A percentile compares a stretch with the other conserved stretches of the same genome.
phyloP scores from a whole-genome alignment of 2,329 filamentous ascomycete species.

The Exophiala sideris region DNA sequence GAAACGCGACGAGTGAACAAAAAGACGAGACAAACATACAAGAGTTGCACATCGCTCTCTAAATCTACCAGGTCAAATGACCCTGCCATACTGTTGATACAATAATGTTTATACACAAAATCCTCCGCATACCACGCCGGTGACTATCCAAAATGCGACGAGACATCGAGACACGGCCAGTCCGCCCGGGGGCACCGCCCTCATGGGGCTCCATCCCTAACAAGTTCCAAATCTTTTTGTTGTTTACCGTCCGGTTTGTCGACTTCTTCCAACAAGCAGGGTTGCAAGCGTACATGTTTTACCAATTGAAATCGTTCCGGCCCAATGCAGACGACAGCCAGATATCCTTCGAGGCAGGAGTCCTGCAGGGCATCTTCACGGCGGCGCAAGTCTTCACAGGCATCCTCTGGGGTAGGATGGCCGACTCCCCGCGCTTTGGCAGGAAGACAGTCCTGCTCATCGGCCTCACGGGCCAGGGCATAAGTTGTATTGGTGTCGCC shows the following conservation, averaged over 20 bases:
- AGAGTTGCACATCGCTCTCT: no score
- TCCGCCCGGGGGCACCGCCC: constrained; percentile 36
- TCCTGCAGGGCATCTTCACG: constrained; percentile 70
- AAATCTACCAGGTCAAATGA: background rate
- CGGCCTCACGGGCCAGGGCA: constrained; percentile 65
- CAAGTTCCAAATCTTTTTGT: constrained; percentile 67
- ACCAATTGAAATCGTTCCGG: constrained; percentile 70
- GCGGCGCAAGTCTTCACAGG: constrained; percentile 71
- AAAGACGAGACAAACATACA: background rate
- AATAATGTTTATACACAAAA: background rate
- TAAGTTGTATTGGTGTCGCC: constrained; percentile 66
- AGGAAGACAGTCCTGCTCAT: constrained; percentile 75
- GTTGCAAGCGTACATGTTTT: constrained; percentile 71
- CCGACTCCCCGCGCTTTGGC: constrained; percentile 44
- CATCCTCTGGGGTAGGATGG: constrained; percentile 68
- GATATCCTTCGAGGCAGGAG: constrained; percentile 67
- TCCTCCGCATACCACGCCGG: constrained; percentile 1
- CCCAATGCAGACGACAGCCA: constrained; percentile 47
- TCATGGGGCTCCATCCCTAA: constrained; percentile 65
- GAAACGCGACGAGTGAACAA: background rate
- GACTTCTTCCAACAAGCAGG: constrained; percentile 75
- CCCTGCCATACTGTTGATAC: constrained; percentile 1
- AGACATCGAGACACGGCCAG: constrained; percentile 11
- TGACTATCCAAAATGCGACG: constrained; percentile 4
- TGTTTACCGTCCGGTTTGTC: constrained; percentile 69